Evolutionary conservation across 1,284 basidiomycete species (phyloP), one percentile per base, ranked within the genome.

Genomic region (Peniophora sp.): DNA sequence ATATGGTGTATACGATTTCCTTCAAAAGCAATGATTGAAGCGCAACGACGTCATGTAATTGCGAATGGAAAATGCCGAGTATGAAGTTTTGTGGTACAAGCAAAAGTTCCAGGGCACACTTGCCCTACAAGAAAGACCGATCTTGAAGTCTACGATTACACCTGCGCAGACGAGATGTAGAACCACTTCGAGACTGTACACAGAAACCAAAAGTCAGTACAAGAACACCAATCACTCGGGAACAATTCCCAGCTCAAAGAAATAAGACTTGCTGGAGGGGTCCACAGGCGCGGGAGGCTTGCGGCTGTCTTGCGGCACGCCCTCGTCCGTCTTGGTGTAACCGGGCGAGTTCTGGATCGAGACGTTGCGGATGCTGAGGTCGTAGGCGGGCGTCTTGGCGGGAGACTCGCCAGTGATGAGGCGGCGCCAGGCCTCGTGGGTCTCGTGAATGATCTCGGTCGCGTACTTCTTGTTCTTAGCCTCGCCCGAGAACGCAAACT

Each of bases 381-480:
- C 87, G 66, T 88, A 87, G 48, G 68, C 68, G 45, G 81, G 61
- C 19, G 85, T 85, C 73, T 85, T 85, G 55, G 85, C 81, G 45
- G 84, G 77, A 52, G 66, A 73, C 60, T 97, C 91, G 57, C 94
- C 94, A 53, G 71, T 73, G 66, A 95, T 79, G 63, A 99, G 84
- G 65, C 92, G 90, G 66, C 93, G 92, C 97, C 97, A 99, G 46
- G 96, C 92, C 71, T 98, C 96, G 70, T 99, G 89, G 74, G 92
- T 96, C 72, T 99, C 97, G 72, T 96, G 92, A 64, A 99, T 89
- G 72, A 99, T 95, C 74, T 98, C 96, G 50, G 89, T 92, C 49
- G 97, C 97, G 70, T 98, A 99, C 70, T 95, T 95, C 79, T 95
- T 96, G 81, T 97, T 97, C 81, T 99, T 99, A 59, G 96, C 96